phyloP scores from a whole-genome alignment of 805 yeast genomes.

The Wickerhamia fluorescens region DNA sequence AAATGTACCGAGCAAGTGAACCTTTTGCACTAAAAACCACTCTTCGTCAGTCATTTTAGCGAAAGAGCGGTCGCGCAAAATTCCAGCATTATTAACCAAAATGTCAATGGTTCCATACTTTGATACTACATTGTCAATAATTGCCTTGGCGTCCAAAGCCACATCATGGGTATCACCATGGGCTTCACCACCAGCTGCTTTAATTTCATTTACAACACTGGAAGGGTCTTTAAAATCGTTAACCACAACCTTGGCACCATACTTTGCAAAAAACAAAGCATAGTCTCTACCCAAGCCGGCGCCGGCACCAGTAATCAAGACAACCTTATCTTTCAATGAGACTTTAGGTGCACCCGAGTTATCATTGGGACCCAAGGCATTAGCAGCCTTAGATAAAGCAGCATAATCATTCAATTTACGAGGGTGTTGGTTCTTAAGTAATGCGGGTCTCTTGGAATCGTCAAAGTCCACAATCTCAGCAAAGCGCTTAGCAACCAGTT shows the following conservation, averaged over 20 bases:
- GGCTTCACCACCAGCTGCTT: constrained; percentile 67
- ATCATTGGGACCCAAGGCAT: constrained; percentile 46
- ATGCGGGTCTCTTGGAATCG: constrained; percentile 44
- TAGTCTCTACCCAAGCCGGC: constrained; percentile 90
- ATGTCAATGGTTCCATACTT: constrained; percentile 80
- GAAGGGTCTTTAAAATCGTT: constrained; percentile 80
- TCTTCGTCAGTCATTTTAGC: constrained; percentile 75
- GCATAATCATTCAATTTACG: constrained; percentile 64
- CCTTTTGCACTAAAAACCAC: constrained; percentile 75
- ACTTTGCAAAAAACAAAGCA: constrained; percentile 76
- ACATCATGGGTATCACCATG: constrained; percentile 81
- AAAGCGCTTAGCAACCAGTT: constrained; percentile 66
- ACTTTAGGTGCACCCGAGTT: constrained; percentile 33
- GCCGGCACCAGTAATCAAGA: constrained; percentile 91
- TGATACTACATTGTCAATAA: constrained; percentile 69
- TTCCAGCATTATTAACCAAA: constrained; percentile 90
- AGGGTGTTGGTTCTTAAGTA: constrained; percentile 59
- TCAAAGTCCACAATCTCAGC: constrained; percentile 57
- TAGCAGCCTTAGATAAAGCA: constrained; percentile 46
- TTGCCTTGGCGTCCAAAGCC: constrained; percentile 62
- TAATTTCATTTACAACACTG: constrained; percentile 68
- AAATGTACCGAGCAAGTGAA: constrained; percentile 79
- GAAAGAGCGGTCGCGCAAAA: constrained; percentile 83
- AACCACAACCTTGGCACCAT: constrained; percentile 93
- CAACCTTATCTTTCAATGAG: constrained; percentile 76